Conservation (phyloP, 2,329 filamentous ascomycete genomes). For the Monilinia vaccinii-corymbosi region DNA sequence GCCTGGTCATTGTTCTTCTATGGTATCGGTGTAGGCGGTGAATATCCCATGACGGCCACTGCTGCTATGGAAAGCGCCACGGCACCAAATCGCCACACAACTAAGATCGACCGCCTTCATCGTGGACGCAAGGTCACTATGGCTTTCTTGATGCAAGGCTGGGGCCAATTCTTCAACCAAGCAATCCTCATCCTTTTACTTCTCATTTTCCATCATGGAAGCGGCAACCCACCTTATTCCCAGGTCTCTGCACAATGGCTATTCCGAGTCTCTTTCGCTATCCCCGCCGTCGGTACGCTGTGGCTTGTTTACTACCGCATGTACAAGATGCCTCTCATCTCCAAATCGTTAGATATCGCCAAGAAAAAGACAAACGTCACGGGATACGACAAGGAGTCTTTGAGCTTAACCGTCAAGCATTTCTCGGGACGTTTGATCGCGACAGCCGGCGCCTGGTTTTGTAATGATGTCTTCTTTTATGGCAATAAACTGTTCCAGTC, state of each 20-base stretch:
- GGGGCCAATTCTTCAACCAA: slow-evolving; percentile 95
- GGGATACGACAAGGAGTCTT: slow-evolving; percentile 81
- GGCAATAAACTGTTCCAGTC: slow-evolving; percentile 97
- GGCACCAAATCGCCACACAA: slow-evolving; percentile 78
- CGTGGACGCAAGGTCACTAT: slow-evolving; percentile 92
- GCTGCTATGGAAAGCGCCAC: slow-evolving; percentile 89
- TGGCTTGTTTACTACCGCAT: slow-evolving; percentile 96
- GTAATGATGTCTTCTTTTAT: slow-evolving; percentile 98
- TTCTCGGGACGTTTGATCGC: slow-evolving; percentile 82
- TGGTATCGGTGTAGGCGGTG: slow-evolving; percentile 66
- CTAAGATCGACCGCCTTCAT: slow-evolving; percentile 85
- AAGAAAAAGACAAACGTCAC: slow-evolving; percentile 85
- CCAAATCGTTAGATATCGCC: slow-evolving; percentile 68
- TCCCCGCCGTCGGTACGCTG: slow-evolving; percentile 81
- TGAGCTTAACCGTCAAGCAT: slow-evolving; percentile 68
- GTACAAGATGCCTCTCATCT: slow-evolving; percentile 86
- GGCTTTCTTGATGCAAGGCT: slow-evolving; percentile 97
- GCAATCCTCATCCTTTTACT: slow-evolving; percentile 78
- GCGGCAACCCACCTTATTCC: slow-evolving; percentile 60
- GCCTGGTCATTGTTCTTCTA: slow-evolving; percentile 93
- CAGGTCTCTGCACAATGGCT: slow-evolving; percentile 74
- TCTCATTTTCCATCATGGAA: slow-evolving; percentile 69
- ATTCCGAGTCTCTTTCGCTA: slow-evolving; percentile 85
- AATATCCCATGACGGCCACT: slow-evolving; percentile 95
- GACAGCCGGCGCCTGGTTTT: slow-evolving; percentile 85